These are phyloP conservation scores for Cryphonectria japonica DNA, from an alignment of 2,329 filamentous ascomycete species.

Conservation along the genomic window DNA sequence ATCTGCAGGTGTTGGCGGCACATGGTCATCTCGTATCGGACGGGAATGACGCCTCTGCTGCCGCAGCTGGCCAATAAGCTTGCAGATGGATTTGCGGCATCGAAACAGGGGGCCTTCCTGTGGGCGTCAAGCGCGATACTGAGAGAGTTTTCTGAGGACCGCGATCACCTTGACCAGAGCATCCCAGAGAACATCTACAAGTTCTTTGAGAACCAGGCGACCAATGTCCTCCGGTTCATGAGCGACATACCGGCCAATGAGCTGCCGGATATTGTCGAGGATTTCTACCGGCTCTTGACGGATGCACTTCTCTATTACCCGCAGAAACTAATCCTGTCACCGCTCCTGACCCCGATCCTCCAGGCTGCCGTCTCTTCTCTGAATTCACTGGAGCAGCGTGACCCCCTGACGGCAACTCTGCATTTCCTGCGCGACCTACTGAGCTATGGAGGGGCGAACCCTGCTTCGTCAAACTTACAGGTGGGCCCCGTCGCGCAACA, in stretches of 20 bases:
- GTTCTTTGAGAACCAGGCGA: conserved; percentile 93
- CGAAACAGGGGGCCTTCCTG: conserved; percentile 94
- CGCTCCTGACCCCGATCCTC: conserved; percentile 80
- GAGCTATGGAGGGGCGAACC: conserved; percentile 81
- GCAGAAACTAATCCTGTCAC: conserved; percentile 77
- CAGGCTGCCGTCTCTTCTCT: conserved; percentile 85
- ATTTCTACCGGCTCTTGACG: conserved; percentile 91
- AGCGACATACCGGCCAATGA: conserved; percentile 78
- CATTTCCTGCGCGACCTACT: conserved; percentile 93
- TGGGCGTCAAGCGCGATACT: conserved; percentile 97
- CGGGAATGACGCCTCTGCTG: conserved; percentile 82
- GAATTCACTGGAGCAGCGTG: conserved; percentile 79
- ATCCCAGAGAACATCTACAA: conserved; percentile 87
- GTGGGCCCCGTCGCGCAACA: conserved; percentile 66
- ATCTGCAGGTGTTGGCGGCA: conserved; percentile 95
- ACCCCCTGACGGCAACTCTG: conserved; percentile 86
- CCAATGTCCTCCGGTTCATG: conserved; percentile 85
- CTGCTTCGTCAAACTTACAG: conserved; percentile 62
- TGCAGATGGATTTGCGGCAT: conserved; percentile 80
- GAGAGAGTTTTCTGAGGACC: conserved; percentile 90
- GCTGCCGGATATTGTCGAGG: conserved; percentile 84
- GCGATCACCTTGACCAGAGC: conserved; percentile 79
- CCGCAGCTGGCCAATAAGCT: conserved; percentile 87
- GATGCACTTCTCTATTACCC: conserved; percentile 95
- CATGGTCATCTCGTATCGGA: conserved; percentile 95